phyloP scores from a whole-genome alignment of 192 early-diverging fungal genomes.

The Umbelopsis sp. region DNA sequence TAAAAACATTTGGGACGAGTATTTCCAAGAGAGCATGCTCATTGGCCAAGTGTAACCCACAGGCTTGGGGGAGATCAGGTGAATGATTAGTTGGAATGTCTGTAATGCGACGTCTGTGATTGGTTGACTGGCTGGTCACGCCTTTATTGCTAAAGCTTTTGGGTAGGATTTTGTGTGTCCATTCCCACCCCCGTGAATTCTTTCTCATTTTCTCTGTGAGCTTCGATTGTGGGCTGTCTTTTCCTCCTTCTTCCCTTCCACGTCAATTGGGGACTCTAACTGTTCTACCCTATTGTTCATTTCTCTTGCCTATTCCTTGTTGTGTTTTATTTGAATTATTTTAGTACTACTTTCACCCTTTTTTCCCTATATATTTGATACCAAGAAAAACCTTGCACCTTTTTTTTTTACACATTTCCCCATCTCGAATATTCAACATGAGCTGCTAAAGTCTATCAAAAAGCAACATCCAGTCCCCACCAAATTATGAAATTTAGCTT shows the following conservation, averaged over 20 bases:
- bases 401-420: not conserved
- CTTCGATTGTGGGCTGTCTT: too few relatives aligned
- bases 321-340: too few relatives aligned
- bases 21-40: too few relatives aligned
- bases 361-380: not conserved
- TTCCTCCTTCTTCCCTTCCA: too few relatives aligned
- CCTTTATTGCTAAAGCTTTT: not conserved
- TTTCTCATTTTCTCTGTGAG: not conserved
- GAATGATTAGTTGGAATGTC: conserved; percentile 1
- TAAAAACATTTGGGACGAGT: not conserved
- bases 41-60: too few relatives aligned
- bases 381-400: not conserved
- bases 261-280: too few relatives aligned
- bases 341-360: not conserved
- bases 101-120: conserved; percentile 2
- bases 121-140: conserved; percentile 4
- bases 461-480: not conserved
- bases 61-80: too few relatives aligned
- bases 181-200: conserved; percentile 19
- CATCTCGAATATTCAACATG: conserved; percentile 5
- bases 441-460: conserved; percentile 13
- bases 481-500: conserved; percentile 22
- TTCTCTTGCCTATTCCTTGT: too few relatives aligned
- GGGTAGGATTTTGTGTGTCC: not conserved
- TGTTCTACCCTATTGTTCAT: too few relatives aligned